A percentile compares a stretch with the other conserved stretches of the same genome.
Conservation (phyloP, 306 rosid species). For the Chamaecrista fasciculata region DNA sequence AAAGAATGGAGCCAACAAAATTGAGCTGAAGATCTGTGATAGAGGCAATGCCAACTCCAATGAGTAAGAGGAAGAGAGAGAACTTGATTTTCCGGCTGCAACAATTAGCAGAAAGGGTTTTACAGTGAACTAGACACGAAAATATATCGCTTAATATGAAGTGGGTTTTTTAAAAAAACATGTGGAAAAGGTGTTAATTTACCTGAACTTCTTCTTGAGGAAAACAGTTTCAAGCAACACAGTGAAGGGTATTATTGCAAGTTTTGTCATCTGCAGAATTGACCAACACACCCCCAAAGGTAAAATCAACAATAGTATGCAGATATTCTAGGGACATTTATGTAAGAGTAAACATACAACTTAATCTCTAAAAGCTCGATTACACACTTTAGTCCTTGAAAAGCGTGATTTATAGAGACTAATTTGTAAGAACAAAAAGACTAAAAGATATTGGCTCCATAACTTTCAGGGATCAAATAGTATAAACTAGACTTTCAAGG, state of each 20-base stretch:
- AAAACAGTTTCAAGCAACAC: slow-evolving; percentile 80
- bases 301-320: neutral
- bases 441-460: too few relatives aligned
- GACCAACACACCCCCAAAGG: slow-evolving; percentile 6
- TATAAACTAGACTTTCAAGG: too few relatives aligned
- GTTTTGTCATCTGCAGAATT: slow-evolving; percentile 93
- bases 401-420: too few relatives aligned
- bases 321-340: too few relatives aligned
- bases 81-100: slow-evolving; percentile 81
- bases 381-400: too few relatives aligned
- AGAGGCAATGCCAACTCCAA: slow-evolving; percentile 97
- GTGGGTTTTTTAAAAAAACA: neutral
- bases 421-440: too few relatives aligned
- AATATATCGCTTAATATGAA: neutral
- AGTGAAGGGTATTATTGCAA: slow-evolving; percentile 97
- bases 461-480: too few relatives aligned
- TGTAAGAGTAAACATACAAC: too few relatives aligned
- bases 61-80: slow-evolving; percentile 68
- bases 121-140: neutral
- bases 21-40: slow-evolving; percentile 97
- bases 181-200: neutral
- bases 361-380: too few relatives aligned
- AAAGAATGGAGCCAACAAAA: slow-evolving; percentile 69
- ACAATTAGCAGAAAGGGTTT: slow-evolving; percentile 3
- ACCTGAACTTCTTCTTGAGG: slow-evolving; percentile 92